phyloP scores from a whole-genome alignment of 192 early-diverging fungal species.

The Helicostylum pulchrum region DNA sequence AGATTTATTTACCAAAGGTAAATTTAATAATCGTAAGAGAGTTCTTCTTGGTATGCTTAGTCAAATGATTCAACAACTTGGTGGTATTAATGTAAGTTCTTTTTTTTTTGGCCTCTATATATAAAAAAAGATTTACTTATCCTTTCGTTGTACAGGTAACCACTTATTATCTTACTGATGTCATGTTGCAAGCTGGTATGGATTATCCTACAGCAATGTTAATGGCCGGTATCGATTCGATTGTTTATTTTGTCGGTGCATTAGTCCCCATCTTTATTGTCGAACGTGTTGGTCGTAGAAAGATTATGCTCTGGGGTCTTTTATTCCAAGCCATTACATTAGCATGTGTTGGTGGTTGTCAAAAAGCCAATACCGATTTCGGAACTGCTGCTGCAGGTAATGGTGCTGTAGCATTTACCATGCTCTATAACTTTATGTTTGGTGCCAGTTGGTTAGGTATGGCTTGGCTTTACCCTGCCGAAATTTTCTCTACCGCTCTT shows the following conservation, averaged over 20 bases:
- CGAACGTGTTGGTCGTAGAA: slow-evolving; percentile 67
- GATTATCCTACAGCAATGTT: slow-evolving; percentile 39
- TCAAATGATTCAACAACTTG: slow-evolving; percentile 31
- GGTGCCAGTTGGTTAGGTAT: slow-evolving; percentile 77
- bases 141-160: slow-evolving; percentile 6
- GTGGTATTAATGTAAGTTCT: slow-evolving; percentile 36
- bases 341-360: slow-evolving; percentile 29
- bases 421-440: slow-evolving; percentile 67
- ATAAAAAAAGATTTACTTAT: too few relatives aligned
- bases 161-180: slow-evolving; percentile 28
- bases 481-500: slow-evolving; percentile 73
- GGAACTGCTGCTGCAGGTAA: slow-evolving; percentile 32
- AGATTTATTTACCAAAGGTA: slow-evolving; percentile 25
- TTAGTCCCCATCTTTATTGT: slow-evolving; percentile 69
- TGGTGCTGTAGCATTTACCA: slow-evolving; percentile 53
- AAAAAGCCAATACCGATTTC: slow-evolving; percentile 25
- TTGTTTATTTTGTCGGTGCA: slow-evolving; percentile 69
- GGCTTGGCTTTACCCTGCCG: slow-evolving; percentile 75
- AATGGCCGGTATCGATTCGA: slow-evolving; percentile 58
- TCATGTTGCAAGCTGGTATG: slow-evolving; percentile 52
- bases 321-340: slow-evolving; percentile 33
- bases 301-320: slow-evolving; percentile 62
- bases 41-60: slow-evolving; percentile 21
- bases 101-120: too few relatives aligned
- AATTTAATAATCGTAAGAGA: slow-evolving; percentile 26